Conservation (phyloP, 495 filamentous ascomycete species). For the Aspergillus avenaceus region DNA sequence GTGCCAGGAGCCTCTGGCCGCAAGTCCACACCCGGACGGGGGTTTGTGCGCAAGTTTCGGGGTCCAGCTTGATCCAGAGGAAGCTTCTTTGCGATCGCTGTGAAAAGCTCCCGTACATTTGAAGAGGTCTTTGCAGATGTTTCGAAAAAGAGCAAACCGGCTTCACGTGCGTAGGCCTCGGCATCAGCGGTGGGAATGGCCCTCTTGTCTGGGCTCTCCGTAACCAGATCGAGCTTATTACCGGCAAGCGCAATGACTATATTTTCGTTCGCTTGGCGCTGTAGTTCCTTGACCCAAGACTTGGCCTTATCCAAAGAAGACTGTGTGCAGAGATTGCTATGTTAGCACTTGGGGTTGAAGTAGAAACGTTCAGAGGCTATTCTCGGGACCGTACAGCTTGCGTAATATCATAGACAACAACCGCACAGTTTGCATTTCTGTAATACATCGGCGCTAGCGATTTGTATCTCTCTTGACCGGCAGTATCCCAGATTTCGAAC, state of each 20-base stretch:
- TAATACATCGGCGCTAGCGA: constrained; percentile 99
- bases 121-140: constrained; percentile 95
- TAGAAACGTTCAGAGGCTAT: not conserved
- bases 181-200: constrained; percentile 85
- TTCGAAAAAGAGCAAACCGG: constrained; percentile 92
- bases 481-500: constrained; percentile 99
- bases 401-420: constrained; percentile 98
- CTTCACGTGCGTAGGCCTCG: constrained; percentile 90
- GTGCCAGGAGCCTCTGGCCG: constrained; percentile 73
- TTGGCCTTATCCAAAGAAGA: constrained; percentile 97
- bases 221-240: constrained; percentile 94
- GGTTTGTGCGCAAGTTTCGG: constrained; percentile 70
- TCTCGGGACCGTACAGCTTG: constrained; percentile 70
- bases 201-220: constrained; percentile 85
- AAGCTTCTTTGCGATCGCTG: constrained; percentile 95
- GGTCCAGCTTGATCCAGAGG: constrained; percentile 92
- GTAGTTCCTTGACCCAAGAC: constrained; percentile 98
- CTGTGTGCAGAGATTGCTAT: constrained; percentile 44
- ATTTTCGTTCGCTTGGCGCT: constrained; percentile 98
- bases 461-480: constrained; percentile 97
- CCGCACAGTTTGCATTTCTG: constrained; percentile 96
- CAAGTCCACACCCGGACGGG: constrained; percentile 76
- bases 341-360: constrained; percentile 3
- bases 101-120: constrained; percentile 94
- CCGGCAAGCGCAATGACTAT: constrained; percentile 97